Evolutionary conservation across 768 basidiomycete species (phyloP), one percentile per base, ranked within the genome.

Genomic region (Macrolepiota fuliginosa): DNA sequence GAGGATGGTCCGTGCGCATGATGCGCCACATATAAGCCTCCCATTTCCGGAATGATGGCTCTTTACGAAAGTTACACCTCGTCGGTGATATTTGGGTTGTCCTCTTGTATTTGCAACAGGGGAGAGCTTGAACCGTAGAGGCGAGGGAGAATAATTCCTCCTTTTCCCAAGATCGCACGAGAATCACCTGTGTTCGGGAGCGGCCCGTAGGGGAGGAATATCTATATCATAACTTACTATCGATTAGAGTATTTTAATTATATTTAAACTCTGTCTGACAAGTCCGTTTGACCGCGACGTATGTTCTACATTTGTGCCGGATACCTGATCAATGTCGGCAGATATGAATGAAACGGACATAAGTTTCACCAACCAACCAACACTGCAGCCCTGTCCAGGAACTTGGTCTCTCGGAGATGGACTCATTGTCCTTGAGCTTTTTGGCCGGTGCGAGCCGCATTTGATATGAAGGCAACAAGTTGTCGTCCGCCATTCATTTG

Each of bases 11-110:
- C 80, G 84, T 86, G 85, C 83, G 78, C 76, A 69, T 53, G 70
- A 71, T 71, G n/a, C 10, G 11, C 9, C 27, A 15, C 27, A 46
- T 49, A 45, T 64, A 71, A 62, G 64, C 54, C 67, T 51, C 25
- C 54, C 36, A 55, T 40, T 49, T 29, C 7, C 9, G 24, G 3
- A 10, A n/a, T 54, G 54, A 36, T 54, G 13, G 9, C 42, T 65
- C 64, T 65, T 66, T 72, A 62, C 76, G 87, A 88, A 89, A 89
- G 86, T 89, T 72, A 35, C 81, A 89, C 88, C 87, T 87, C 77
- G 76, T 72, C 70, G 78, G 80, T 81, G 85, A 87, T 88, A 88
- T 89, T 89, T 89, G 87, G 81, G 86, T 76, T 79, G 71, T 73
- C 75, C 75, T 73, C 70, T 68, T 60, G 42, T 59, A 63, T 66